Evolutionary conservation across 2,329 filamentous ascomycete species (phyloP), one percentile per base, ranked within the genome.

Genomic region (Calycina marina): DNA sequence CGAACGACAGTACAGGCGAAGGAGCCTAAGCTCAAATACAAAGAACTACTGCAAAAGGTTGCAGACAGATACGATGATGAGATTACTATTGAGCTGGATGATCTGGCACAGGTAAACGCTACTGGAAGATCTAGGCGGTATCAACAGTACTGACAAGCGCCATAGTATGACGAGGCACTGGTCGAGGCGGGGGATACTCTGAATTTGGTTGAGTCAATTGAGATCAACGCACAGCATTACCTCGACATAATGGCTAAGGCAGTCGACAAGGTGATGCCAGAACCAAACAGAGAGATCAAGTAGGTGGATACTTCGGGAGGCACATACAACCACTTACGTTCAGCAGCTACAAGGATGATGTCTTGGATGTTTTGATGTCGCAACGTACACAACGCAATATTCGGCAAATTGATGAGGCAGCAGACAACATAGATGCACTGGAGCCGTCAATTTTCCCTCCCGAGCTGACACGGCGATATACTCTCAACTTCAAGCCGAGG

Each of bases 361-460:
- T 96, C 6, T 68, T 98, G 26, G 90, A 98, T 57, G 83, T 98
- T 17, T 78, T 98, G 50, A 92, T 94, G 79, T 82, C 84, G 25
- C 83, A 93, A 52, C 77, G 90, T 46, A 76, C 82, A 47, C 78
- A 77, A 48, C 75, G 85, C 46, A 96, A 98, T 55, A 79, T 83
- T 43, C 76, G 77, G 26, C 66, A 92, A 40, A 60, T 67, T 13
- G 67, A 74, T 44, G 67, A 69, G n/a, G 70, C 74, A 14, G 77
- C 82, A 45, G 65, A 69, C 34, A 66, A 68, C 43, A 60, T 69
- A 48, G 72, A 86, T 53, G 65, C 74, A 5, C 56, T 73, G 15
- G 65, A 76, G 13, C 71, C 81, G 32, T 75, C 84, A 34, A 77
- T 85, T 43, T 98, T 96, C 51, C 92, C 90, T 11, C 73, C 88